Base-by-base conservation (phyloP, 805 yeast genomes). In the Cephaloascus albidus region DNA sequence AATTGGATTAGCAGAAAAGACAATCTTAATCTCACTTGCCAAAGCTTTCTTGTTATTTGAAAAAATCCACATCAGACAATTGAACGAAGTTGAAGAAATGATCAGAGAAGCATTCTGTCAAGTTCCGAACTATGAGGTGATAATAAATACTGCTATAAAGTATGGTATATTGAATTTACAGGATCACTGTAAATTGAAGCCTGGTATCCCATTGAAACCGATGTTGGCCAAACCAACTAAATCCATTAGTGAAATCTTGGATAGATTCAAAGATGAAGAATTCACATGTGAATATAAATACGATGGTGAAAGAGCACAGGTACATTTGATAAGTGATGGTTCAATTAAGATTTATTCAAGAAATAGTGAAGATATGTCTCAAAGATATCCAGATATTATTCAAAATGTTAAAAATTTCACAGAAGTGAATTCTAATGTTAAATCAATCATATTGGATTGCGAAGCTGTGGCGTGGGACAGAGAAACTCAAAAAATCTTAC, bases 171-270 rank as follows among this genome's bases (percentile, higher is more conserved):
- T 68, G 48, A 67, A 82, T 30, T 54, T 93, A 33, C 63, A 73
- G 36, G 79, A 81, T 8, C 74, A 80, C 46, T 80, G 94, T 49
- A 78, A 77, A 32, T 63, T 93, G 44, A 78, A 81, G 8, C 96
- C 98, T 0, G 97, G 97, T 2, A 79, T 93, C 3, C 98, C 98
- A 1, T 68, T 93, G 49, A 90, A 89, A 55, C 98, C 98, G 1
- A 93, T 93, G 98, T 74, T 93, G 52, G 98, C 98, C 4, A 93
- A 90, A 55, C 98, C 98, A 2, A 90, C 97, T 0, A 90, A 93
- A 54, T 76, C 96, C 2, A 81, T 93, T 28, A 75, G 84, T n/a
- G 98, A 93, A 55, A 85, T 93, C 1, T 68, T 93, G 44, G 96
- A 93, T 55, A 68, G 95, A 41, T 89, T 93, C 55, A 84, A 83